Conservation (phyloP, 495 filamentous ascomycete species). For the Penicillium alfredii region DNA sequence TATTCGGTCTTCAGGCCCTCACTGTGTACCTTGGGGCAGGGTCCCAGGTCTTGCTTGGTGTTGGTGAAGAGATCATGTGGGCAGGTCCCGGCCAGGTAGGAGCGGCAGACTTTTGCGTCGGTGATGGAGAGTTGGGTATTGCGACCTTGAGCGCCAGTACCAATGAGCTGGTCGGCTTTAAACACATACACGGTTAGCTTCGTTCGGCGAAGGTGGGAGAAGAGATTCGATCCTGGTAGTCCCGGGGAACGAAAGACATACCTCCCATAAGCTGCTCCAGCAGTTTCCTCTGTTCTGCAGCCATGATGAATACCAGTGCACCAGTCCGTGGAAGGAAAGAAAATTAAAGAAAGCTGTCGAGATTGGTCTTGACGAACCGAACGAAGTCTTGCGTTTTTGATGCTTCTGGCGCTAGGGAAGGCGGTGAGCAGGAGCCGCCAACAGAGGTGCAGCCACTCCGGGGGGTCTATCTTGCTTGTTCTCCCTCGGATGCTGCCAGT, state of each 20-base stretch:
- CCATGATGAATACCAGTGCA: conserved; percentile 52
- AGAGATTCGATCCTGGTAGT: conserved; percentile 5
- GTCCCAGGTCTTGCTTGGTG: conserved; percentile 94
- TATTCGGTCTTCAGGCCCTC: conserved; percentile 87
- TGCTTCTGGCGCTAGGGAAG: conserved; percentile 20
- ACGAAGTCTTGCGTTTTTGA: conserved; percentile 20
- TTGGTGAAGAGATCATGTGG: conserved; percentile 99
- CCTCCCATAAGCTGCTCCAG: conserved; percentile 74
- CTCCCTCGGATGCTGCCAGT: conserved; percentile 1
- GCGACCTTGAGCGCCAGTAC: conserved; percentile 62
- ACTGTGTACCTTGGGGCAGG: conserved; percentile 84
- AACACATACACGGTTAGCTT: conserved; percentile 31
- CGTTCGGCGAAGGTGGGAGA: conserved; percentile 1
- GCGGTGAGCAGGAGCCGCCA: conserved; percentile 23
- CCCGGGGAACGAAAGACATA: conserved; percentile 18
- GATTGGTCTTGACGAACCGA: too few relatives aligned
- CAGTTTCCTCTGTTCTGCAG: conserved; percentile 91
- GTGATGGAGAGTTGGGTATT: conserved; percentile 77
- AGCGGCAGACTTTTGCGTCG: conserved; percentile 91
- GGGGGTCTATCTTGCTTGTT: conserved; percentile 3
- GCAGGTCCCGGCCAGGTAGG: conserved; percentile 89
- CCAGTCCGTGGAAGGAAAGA: conserved; percentile 3
- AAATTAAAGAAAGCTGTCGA: conserved; percentile 7
- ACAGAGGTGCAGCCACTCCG: too few relatives aligned
- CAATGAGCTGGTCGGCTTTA: conserved; percentile 72